phyloP scores from a whole-genome alignment of 169 alveolate genomes.

The Hepatocystis sp. region DNA sequence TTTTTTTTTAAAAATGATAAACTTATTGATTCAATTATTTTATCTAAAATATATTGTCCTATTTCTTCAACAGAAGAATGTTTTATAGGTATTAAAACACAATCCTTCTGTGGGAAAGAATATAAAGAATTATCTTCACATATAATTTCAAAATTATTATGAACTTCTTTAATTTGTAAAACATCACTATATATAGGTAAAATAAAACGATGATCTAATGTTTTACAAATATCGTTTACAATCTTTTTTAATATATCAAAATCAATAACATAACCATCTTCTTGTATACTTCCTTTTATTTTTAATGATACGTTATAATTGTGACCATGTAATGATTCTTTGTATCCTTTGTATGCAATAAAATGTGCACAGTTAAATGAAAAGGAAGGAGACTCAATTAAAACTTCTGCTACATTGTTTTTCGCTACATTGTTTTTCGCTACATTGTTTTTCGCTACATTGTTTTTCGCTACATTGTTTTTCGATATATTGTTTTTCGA shows the following conservation, averaged over 20 bases:
- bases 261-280: slow-evolving; percentile 75
- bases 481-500: too few species aligned
- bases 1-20: slow-evolving; percentile 32
- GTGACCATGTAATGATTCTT: slow-evolving; percentile 75
- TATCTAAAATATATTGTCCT: slow-evolving; percentile 25
- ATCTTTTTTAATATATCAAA: slow-evolving; percentile 46
- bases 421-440: too few species aligned
- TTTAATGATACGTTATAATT: slow-evolving; percentile 71
- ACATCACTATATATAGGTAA: slow-evolving; percentile 71
- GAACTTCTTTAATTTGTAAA: slow-evolving; percentile 46
- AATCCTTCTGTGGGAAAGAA: slow-evolving; percentile 66
- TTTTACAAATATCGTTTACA: slow-evolving; percentile 39
- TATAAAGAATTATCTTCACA: slow-evolving; percentile 71
- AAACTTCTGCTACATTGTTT: slow-evolving; percentile 22
- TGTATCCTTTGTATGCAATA: slow-evolving; percentile 71
- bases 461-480: too few species aligned
- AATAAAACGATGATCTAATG: slow-evolving; percentile 63
- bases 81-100: slow-evolving; percentile 54
- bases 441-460: too few species aligned
- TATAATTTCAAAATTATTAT: slow-evolving; percentile 35
- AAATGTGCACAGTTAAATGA: slow-evolving; percentile 70
- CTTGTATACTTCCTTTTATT: slow-evolving; percentile 54
- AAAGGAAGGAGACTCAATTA: slow-evolving; percentile 73
- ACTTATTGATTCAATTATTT: slow-evolving; percentile 47
- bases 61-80: slow-evolving; percentile 77